Evolutionary conservation across 257 asterid genomes (phyloP).

Genomic region (Gentiana macrophylla): DNA sequence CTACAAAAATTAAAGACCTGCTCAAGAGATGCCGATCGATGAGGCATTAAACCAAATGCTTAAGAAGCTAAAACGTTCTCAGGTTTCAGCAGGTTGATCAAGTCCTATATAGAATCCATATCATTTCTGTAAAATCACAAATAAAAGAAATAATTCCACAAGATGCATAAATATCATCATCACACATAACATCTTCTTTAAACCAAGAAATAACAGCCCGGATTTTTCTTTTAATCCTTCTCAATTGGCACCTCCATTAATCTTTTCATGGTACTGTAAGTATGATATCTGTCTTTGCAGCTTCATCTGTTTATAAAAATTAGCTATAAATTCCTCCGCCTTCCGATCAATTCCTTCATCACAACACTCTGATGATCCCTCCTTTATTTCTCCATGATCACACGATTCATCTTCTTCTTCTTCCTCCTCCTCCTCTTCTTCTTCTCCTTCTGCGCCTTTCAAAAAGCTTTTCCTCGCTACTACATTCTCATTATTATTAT

Average conservation of each 20-base stretch:
- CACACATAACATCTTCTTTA: no score
- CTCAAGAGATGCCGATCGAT: no score
- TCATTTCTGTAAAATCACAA: no score
- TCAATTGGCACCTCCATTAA: conserved; percentile 15
- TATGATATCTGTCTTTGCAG: conserved; percentile 45
- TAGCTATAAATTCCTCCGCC: conserved; percentile 73
- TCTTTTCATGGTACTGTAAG: conserved; percentile 20
- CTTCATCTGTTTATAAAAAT: conserved; percentile 59
- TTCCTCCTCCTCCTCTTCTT: not conserved
- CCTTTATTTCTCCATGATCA: conserved; percentile 8
- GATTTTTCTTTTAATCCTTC: no score
- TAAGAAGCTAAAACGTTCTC: no score
- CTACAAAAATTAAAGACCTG: no score
- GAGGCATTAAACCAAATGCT: no score
- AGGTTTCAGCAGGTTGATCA: no score
- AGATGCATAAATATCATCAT: no score
- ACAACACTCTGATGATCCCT: not conserved
- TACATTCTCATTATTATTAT: not conserved
- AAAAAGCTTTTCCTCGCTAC: conserved; percentile 8
- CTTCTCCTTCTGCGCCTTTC: conserved; percentile 2
- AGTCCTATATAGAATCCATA: no score
- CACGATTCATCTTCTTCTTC: not conserved
- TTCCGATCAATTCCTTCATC: conserved; percentile 59
- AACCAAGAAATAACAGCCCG: no score
- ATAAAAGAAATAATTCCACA: no score